A percentile compares a stretch with the other conserved stretches of the same genome.
Conservation (phyloP, 352 stramenopile species). For the Globisporangium barbulae region DNA sequence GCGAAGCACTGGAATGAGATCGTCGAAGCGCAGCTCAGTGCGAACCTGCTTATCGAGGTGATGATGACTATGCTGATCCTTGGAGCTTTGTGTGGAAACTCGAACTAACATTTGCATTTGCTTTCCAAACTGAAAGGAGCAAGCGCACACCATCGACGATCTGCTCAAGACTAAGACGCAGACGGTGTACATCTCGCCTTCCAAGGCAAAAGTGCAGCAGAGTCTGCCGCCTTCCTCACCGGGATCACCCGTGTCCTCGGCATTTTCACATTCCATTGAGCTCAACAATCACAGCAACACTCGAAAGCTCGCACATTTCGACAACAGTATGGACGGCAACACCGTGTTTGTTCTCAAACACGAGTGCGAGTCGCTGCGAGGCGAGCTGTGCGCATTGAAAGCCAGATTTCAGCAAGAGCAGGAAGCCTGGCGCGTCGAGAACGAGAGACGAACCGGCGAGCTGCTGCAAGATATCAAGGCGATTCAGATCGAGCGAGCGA, state of each 20-base stretch:
- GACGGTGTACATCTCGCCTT: slow-evolving; percentile 33
- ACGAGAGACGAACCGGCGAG: slow-evolving; percentile 31
- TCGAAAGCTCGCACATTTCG: not conserved
- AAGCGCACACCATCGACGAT: slow-evolving; percentile 76
- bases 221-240: not conserved
- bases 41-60: slow-evolving; percentile 76
- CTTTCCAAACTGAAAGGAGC: slow-evolving; percentile 33
- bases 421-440: slow-evolving; percentile 25
- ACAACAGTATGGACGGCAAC: slow-evolving; percentile 6
- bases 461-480: slow-evolving; percentile 38
- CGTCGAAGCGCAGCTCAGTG: slow-evolving; percentile 61
- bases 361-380: slow-evolving; percentile 28
- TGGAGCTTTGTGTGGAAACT: not conserved
- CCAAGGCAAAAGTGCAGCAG: slow-evolving; percentile 18
- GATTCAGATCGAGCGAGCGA: slow-evolving; percentile 38
- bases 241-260: slow-evolving; percentile 13
- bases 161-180: slow-evolving; percentile 46
- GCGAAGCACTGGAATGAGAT: slow-evolving; percentile 72
- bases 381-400: slow-evolving; percentile 25
- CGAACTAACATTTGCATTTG: slow-evolving; percentile 8
- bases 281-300: not conserved
- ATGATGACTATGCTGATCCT: not conserved
- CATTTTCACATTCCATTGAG: slow-evolving; percentile 6
- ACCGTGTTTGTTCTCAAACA: slow-evolving; percentile 21
- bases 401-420: slow-evolving; percentile 23